Evolutionary conservation across 2,329 filamentous ascomycete genomes (phyloP), one percentile per base, ranked within the genome.

Genomic region (Aspergillus persii): DNA sequence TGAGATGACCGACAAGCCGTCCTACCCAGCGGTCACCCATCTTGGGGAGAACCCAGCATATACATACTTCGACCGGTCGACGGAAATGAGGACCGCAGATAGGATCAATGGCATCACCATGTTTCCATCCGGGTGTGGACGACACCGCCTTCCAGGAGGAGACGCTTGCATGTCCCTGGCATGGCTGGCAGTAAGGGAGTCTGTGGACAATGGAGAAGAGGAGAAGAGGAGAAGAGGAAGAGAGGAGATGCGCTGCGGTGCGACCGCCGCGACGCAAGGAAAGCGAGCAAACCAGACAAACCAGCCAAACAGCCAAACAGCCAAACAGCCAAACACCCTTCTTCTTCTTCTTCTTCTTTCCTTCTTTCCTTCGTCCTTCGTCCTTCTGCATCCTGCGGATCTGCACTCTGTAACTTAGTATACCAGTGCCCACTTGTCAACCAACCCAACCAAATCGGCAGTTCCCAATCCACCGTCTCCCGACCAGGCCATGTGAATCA

Each of bases 401-500:
- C 29, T 51, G 4, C 49, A 30, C 18, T 23, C 18, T 23, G 18
- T 23, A 23, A 23, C 18, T 23, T 23, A 23, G 18, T 23, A 23
- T 23, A 2, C 18, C 18, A 23, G 18, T 23, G 18, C 18, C 18
- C 18, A 23, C 18, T 23, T 23, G 18, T 23, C 18, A 23, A 23
- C 18, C 18, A 23, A 23, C 18, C 18, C 18, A 23, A 23, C 18
- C 18, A 23, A 23, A 23, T 46, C 51, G 51, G 51, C 51, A 53
- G 29, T 53, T 53, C 12, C 26, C 26, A 1, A 1, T 31, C 36
- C 51, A 30, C 29, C 8, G 11, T 23, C 46, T 53, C 51, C 51
- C 51, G 51, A 26, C 51, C 23, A 46, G 18, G 9, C 51, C 51
- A 27, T 31, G 50, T 70, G 70, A 70, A 65, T 71, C 68, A 71